phyloP scores from a whole-genome alignment of 495 filamentous ascomycete genomes.

The Penicillium herquei region DNA sequence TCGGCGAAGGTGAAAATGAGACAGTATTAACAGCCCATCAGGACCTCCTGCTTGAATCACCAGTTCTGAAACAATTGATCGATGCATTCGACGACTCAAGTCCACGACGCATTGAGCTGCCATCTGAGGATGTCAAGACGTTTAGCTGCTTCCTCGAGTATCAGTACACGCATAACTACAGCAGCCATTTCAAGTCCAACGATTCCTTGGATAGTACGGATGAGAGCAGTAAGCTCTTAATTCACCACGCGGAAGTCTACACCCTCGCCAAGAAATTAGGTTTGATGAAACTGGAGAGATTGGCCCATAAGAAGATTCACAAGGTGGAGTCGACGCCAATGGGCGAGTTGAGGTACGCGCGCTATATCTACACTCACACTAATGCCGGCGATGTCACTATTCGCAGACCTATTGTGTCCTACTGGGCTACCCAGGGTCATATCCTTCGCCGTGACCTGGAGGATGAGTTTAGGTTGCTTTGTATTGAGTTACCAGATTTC shows the following conservation, averaged over 20 bases:
- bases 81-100: slow-evolving; percentile 49
- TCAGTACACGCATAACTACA: slow-evolving; percentile 91
- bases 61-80: slow-evolving; percentile 66
- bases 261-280: slow-evolving; percentile 80
- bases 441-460: slow-evolving; percentile 80
- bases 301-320: slow-evolving; percentile 87
- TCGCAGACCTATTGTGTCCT: slow-evolving; percentile 77
- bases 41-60: slow-evolving; percentile 67
- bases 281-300: slow-evolving; percentile 67
- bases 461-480: slow-evolving; percentile 74
- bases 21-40: slow-evolving; percentile 77
- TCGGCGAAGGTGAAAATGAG: slow-evolving; percentile 61
- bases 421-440: slow-evolving; percentile 83
- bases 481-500: slow-evolving; percentile 87
- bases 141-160: slow-evolving; percentile 88
- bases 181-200: slow-evolving; percentile 58
- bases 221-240: slow-evolving; percentile 69
- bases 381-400: slow-evolving; percentile 65
- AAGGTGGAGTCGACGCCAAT: slow-evolving; percentile 78
- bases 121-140: slow-evolving; percentile 71
- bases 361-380: slow-evolving; percentile 84
- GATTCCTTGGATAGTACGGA: slow-evolving; percentile 61
- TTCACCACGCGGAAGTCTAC: slow-evolving; percentile 85
- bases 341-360: slow-evolving; percentile 86
- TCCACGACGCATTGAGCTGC: slow-evolving; percentile 62